These are phyloP conservation scores for Apiospora sp. DNA, from an alignment of 2,329 filamentous ascomycete species.

Conservation along the genomic window DNA sequence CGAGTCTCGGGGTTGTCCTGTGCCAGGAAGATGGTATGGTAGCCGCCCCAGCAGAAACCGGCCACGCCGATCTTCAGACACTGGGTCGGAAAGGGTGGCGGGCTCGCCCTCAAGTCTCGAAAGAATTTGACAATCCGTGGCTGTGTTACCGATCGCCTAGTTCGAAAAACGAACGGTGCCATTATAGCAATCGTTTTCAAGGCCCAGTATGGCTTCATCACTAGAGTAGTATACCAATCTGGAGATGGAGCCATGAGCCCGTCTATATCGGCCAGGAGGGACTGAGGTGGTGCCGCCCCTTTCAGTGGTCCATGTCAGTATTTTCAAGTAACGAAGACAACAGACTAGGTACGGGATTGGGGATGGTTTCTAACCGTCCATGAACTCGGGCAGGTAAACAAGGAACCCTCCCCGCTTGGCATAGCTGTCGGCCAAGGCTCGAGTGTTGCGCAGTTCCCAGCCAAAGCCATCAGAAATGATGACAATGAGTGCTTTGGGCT, in stretches of 20 bases:
- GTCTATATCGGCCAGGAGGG: slow-evolving; percentile 25
- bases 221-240: slow-evolving; percentile 25
- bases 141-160: slow-evolving; percentile 37
- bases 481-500: slow-evolving; percentile 53
- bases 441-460: slow-evolving; percentile 56
- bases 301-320: not conserved
- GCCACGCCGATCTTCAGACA: slow-evolving; percentile 53
- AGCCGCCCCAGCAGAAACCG: slow-evolving; percentile 64
- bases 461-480: slow-evolving; percentile 60
- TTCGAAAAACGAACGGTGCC: slow-evolving; percentile 37
- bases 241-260: slow-evolving; percentile 24
- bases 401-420: slow-evolving; percentile 52
- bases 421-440: slow-evolving; percentile 57
- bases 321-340: not conserved
- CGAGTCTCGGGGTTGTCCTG: slow-evolving; percentile 39
- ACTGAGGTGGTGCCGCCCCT: slow-evolving; percentile 22
- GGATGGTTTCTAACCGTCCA: slow-evolving; percentile 47
- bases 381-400: slow-evolving; percentile 61
- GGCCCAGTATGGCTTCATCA: slow-evolving; percentile 25
- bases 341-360: not conserved
- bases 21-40: slow-evolving; percentile 51
- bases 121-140: slow-evolving; percentile 50
- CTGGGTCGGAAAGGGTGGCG: slow-evolving; percentile 28
- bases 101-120: slow-evolving; percentile 36
- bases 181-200: not conserved